A percentile compares a stretch with the other conserved stretches of the same genome.
Evolutionary conservation across 2,329 filamentous ascomycete genomes (phyloP).

Genomic region (Talaromyces islandicus): DNA sequence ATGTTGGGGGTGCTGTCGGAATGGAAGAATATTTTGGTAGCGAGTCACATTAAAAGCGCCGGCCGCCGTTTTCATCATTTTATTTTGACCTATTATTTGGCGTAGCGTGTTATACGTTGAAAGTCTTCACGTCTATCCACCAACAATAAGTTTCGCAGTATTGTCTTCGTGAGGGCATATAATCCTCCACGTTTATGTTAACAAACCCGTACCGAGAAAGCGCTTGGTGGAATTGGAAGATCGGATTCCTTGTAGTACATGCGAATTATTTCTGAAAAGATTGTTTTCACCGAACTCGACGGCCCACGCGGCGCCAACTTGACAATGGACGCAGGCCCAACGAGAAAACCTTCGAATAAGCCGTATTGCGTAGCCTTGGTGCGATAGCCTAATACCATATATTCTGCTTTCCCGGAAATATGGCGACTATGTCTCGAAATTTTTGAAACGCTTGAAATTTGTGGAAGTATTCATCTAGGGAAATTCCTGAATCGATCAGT

Average conservation of each 20-base stretch:
- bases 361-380: background rate
- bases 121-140: background rate
- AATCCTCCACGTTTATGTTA: background rate
- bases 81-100: background rate
- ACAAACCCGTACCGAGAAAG: background rate
- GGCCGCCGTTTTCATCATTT: background rate
- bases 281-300: background rate
- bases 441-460: background rate
- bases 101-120: background rate
- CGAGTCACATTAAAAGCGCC: background rate
- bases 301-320: background rate
- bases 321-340: background rate
- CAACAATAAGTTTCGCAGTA: background rate
- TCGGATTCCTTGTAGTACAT: background rate
- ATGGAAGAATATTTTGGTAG: background rate
- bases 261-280: background rate
- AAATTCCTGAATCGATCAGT: background rate
- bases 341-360: background rate
- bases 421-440: background rate
- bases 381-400: background rate
- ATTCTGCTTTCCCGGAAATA: background rate
- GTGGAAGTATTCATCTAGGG: background rate
- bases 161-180: background rate
- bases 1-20: background rate
- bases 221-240: background rate